Evolutionary conservation across 164 flowering plant species (phyloP).

Genomic region (Umbellularia californica): DNA sequence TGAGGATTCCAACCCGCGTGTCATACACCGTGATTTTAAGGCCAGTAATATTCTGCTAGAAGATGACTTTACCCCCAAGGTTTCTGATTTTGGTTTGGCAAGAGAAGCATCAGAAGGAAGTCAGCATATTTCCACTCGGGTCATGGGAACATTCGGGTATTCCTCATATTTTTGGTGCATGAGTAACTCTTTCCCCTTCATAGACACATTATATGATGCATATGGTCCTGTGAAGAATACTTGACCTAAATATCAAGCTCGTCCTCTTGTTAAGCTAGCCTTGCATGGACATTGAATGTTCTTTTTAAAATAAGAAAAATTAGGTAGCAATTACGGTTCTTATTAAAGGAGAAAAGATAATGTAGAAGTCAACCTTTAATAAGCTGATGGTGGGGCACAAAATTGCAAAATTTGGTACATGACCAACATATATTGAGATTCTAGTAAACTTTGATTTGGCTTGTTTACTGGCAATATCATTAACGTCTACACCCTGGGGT

Average conservation of each 20-base stretch:
- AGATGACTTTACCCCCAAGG: constrained; percentile 89
- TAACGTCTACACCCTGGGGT: too few relatives aligned
- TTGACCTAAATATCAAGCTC: not conserved
- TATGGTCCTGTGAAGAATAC: not conserved
- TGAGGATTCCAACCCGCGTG: constrained; percentile 96
- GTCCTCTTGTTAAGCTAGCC: not conserved
- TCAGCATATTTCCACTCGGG: constrained; percentile 64
- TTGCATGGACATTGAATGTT: not conserved
- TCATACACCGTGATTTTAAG: constrained; percentile 94
- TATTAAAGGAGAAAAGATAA: too few relatives aligned
- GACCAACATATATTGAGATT: too few relatives aligned
- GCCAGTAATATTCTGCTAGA: constrained; percentile 84
- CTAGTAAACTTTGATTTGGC: too few relatives aligned
- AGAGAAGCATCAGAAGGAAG: constrained; percentile 84
- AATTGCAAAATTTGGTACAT: too few relatives aligned
- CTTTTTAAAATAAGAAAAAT: too few relatives aligned
- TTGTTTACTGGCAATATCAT: too few relatives aligned
- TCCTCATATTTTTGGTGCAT: not conserved
- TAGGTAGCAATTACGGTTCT: too few relatives aligned
- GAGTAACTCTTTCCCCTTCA: not conserved
- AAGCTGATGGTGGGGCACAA: too few relatives aligned
- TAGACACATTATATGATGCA: not conserved
- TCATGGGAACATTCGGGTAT: constrained; percentile 87
- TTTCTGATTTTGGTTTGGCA: constrained; percentile 96
- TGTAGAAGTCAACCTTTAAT: too few relatives aligned